These are phyloP conservation scores for Lichenothelia convexa DNA, from an alignment of 495 filamentous ascomycete genomes.

Conservation along the genomic window DNA sequence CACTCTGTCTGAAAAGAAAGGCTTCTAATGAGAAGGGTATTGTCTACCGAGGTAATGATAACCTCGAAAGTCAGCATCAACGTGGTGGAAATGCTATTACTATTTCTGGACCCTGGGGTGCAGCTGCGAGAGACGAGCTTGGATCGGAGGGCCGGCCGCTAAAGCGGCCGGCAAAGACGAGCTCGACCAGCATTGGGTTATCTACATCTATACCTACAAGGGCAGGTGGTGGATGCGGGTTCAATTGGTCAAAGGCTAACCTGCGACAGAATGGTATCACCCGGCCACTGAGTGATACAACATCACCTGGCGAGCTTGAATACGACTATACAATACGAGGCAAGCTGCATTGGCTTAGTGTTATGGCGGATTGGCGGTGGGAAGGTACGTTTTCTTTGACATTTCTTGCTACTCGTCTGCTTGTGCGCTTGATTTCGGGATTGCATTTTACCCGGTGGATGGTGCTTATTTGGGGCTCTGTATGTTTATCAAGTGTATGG, in stretches of 20 bases:
- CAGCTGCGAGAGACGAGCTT: too few relatives aligned
- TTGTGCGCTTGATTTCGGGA: too few relatives aligned
- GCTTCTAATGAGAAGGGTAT: background rate
- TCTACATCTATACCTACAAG: background rate
- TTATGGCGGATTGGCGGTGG: slow-evolving; percentile 68
- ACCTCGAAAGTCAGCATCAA: too few relatives aligned
- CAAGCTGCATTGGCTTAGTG: slow-evolving; percentile 53
- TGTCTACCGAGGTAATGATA: background rate
- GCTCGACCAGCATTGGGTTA: background rate
- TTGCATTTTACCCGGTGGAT: too few relatives aligned
- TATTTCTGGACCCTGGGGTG: too few relatives aligned
- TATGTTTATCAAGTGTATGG: too few relatives aligned
- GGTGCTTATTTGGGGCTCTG: too few relatives aligned
- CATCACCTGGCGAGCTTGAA: slow-evolving; percentile 32
- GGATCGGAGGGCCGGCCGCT: background rate
- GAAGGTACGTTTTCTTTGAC: slow-evolving; percentile 60
- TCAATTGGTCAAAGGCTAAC: background rate
- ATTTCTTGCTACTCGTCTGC: too few relatives aligned
- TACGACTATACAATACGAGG: slow-evolving; percentile 49
- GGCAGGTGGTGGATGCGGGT: background rate
- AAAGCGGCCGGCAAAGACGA: background rate
- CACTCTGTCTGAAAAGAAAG: too few relatives aligned
- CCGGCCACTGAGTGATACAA: background rate
- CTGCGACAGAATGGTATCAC: slow-evolving; percentile 6
- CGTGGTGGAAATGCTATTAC: too few relatives aligned